Base-by-base conservation (phyloP, 148 eudicot genomes). In the Vaccinium darrowii region DNA sequence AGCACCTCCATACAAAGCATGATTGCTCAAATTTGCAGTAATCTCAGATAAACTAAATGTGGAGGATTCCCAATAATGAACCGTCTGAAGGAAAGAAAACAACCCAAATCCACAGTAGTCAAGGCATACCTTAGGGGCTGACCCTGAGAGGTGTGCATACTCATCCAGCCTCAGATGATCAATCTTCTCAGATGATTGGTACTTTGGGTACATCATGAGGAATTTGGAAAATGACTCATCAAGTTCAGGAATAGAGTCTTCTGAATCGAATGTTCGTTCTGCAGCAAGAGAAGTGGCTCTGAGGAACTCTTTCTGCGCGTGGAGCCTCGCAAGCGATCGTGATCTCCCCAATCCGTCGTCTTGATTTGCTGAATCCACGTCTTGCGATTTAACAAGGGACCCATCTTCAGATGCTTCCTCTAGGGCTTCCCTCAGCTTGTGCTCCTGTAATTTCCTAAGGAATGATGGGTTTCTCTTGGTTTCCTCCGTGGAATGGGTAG, bases 331-430 rank as follows among this genome's bases (percentile, higher is more conserved):
- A 2, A 97, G 90, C 1, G 98, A 94, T 53, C 96, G 84, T 0
- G 99, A 97, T 54, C 98, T 86, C 23, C 96, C 98, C 85, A 97
- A 84, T 65, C 94, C 85, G 67, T 93, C 93, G 8, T 94, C 98
- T 88, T 95, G 94, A 67, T 88, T 91, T 15, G 88, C 96, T 36
- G 86, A 36, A 16, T 93, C 96, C 84, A 87, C 85, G 60, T 91
- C 94, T 81, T 93, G 92, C 33, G 98, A 93, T 88, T 94, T 95
- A 15, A 92, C 87, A 36, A 95, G 91, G 78, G 94, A 95, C 87
- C 98, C 99, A 88, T 95, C 94, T 86, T 97, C 99, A 83, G 98
- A 94, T 79, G 99, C 99, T 88, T 93, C 98, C 83, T 97, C 98
- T 33, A 97, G 93, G 89, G 98, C 99, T 86, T 95, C 98, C 82